Base-by-base conservation (phyloP, 306 rosid genomes). In the Glycine latifolia region DNA sequence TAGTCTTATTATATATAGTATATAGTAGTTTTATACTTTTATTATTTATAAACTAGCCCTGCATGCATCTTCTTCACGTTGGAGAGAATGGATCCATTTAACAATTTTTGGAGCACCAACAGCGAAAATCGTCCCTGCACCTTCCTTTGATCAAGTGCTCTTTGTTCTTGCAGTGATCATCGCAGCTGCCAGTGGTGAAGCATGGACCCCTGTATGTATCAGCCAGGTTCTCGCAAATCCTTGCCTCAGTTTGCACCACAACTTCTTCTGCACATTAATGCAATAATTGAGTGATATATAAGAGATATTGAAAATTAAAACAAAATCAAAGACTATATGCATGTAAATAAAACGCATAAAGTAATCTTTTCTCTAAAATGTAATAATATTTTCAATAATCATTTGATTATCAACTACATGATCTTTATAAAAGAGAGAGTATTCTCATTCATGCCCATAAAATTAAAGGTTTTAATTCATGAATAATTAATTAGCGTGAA, bases 101-200 rank as follows among this genome's bases (percentile, higher is more conserved):
- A 31, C 85, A 81, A 63, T 74, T 74, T 67, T 7, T 65, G 70
- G 80, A 55, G 75, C 80, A 81, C 69, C 75, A 74, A 1, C 85
- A 81, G 17, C 73, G 73, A 13, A 81, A 12, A 44, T 81, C 75
- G 1, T 53, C 58, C 53, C 66, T 81, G 76, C 85, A 81, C 10
- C 53, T 66, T 4, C 85, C 85, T 0, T 62, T 74, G 48, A 67
- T 0, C 4, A 74, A 15, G 69, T 55, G 80, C 16, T 81, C 85
- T 73, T 66, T 46, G 4, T 63, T 74, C 59, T 74, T 81, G 33
- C 85, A 81, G 53, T 55, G 69, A 44, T 65, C 61, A 15, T 75
- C 76, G 14, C 85, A 82, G 55, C 52, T 54, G 0, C 44, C 71
- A 6, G 10, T 7, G 54, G 83, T 71, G 12, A 67, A 35, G 72